Evolutionary conservation across 352 stramenopile species (phyloP).

Genomic region (Aphanomyces euteiches): DNA sequence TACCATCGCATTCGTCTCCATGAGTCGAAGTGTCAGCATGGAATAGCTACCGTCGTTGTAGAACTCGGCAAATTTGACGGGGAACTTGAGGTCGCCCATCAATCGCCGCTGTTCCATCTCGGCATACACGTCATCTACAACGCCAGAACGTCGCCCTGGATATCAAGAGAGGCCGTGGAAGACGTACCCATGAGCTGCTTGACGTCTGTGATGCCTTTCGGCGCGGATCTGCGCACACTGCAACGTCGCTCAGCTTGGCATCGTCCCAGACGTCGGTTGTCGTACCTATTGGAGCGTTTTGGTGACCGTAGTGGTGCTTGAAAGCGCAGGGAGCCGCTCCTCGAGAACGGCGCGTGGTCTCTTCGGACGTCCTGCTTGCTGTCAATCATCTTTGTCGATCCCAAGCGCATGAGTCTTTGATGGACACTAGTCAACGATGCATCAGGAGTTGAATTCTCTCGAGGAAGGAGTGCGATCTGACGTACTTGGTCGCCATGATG

Average conservation of each 20-base stretch:
- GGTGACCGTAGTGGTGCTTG: not conserved
- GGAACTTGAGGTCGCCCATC: constrained; percentile 49
- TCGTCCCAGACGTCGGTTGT: too few species aligned
- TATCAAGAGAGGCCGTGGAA: too few species aligned
- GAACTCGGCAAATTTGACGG: constrained; percentile 66
- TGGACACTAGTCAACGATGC: not conserved
- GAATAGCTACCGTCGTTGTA: constrained; percentile 44
- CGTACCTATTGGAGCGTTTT: constrained; percentile 4
- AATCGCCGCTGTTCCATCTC: constrained; percentile 59
- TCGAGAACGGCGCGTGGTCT: not conserved
- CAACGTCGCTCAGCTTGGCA: too few species aligned
- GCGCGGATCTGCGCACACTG: too few species aligned
- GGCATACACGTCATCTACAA: constrained; percentile 57
- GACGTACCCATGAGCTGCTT: constrained; percentile 30
- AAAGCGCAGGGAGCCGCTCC: not conserved
- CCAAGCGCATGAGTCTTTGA: not conserved
- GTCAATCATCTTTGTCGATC: constrained; percentile 3
- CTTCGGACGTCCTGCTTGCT: not conserved
- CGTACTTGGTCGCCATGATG: too few species aligned
- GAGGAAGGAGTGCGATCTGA: not conserved
- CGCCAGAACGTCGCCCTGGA: not conserved
- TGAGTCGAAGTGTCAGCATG: not conserved
- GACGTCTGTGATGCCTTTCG: constrained; percentile 19
- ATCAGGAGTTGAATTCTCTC: not conserved
- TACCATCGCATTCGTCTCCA: constrained; percentile 18